A percentile compares a stretch with the other conserved stretches of the same genome.
Evolutionary conservation across 2,329 filamentous ascomycete genomes (phyloP).

Genomic region (Colletotrichum gigasporum): DNA sequence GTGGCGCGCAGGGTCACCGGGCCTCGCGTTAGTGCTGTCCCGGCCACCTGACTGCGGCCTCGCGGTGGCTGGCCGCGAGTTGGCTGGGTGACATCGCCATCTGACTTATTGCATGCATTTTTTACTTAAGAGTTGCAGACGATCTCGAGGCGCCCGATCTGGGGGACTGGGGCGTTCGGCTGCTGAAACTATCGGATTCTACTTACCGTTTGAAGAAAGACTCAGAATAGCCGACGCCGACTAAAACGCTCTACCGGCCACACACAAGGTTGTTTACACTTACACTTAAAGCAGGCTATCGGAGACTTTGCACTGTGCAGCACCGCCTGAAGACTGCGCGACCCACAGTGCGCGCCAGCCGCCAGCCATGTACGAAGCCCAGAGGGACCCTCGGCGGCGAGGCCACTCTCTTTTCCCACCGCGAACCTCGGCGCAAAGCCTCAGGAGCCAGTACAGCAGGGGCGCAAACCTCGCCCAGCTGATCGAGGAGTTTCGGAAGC

Average conservation of each 20-base stretch:
- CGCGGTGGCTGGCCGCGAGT: conserved; percentile 18
- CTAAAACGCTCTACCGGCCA: no score
- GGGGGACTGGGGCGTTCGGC: conserved; percentile 1
- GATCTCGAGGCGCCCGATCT: neutral
- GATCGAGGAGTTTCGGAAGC: conserved; percentile 26
- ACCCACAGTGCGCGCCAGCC: neutral
- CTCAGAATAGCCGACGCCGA: neutral
- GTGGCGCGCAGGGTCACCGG: neutral
- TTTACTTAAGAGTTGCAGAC: conserved; percentile 16
- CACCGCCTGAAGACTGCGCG: neutral
- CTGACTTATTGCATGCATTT: neutral
- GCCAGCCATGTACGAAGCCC: conserved; percentile 20
- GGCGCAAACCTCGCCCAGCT: conserved; percentile 14
- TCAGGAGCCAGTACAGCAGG: conserved; percentile 24
- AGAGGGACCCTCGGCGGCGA: conserved; percentile 10
- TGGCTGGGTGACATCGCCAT: neutral
- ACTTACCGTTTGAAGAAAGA: conserved; percentile 4
- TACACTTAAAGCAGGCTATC: conserved; percentile 7
- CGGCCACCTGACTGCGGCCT: conserved; percentile 8
- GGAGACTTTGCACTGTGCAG: neutral
- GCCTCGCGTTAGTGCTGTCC: conserved; percentile 20
- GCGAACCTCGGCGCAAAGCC: conserved; percentile 21
- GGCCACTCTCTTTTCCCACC: conserved; percentile 15
- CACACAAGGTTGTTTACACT: no score
- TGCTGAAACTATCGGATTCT: conserved; percentile 5